Base-by-base conservation (phyloP, 2,329 filamentous ascomycete genomes). In the Aspergillus glaucus region DNA sequence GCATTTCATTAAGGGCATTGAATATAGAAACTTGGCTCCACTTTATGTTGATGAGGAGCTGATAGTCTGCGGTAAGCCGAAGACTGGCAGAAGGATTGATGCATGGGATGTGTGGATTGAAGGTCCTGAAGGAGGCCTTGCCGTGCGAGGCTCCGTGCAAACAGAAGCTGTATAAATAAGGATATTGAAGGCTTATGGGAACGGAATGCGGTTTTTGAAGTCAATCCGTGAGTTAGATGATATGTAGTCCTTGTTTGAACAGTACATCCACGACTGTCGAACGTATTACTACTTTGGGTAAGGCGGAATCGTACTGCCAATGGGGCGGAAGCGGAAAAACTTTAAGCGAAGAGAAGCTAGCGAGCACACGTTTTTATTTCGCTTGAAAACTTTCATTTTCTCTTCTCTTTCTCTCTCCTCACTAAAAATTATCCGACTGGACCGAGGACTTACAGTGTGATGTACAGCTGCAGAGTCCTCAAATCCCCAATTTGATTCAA, bases 21-120 rank as follows among this genome's bases (percentile, higher is more conserved):
- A 85, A 46, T 97, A 97, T 67, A 80, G 82, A 44, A 95, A 96
- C 64, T 67, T 94, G 22, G 81, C 85, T 8, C 91, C 92, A 12
- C 72, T 97, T 17, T 94, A 89, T 65, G 87, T 83, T 26, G 75
- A 79, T 40, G 86, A 93, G 66, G 67, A 78, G 45, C 75, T 95
- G 68, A 81, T 68, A 26, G 75, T 96, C 3, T 92, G 88, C 59
- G 78, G 85, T 12, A 77, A 79, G 53, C 74, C 67, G 49, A 71
- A 68, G 45, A 67, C 67, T n/a, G 69, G 58, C 67, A 69, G 57
- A 64, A 70, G 58, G 55, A 65, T 21, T n/a, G 58, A 62, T 19
- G 69, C 61, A 37, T 85, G 78, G 75, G 78, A 83, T 54, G 74
- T 86, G 7, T 87, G 84, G 84, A 77, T 86, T 48, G 81, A 85